Evolutionary conservation across 441 rosid species (phyloP).

Genomic region (Gossypium laxum): DNA sequence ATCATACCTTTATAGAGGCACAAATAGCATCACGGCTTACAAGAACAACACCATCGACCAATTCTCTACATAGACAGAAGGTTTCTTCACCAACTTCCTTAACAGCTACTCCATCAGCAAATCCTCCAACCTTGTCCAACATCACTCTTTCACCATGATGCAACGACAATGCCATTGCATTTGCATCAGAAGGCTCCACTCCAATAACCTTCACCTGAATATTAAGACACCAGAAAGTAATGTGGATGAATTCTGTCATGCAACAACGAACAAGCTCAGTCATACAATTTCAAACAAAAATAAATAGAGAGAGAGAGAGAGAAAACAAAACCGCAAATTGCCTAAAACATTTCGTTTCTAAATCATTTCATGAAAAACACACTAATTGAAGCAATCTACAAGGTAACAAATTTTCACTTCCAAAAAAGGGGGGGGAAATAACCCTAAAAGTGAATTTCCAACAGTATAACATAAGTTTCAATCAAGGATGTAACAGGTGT

Average conservation of each 20-base stretch:
- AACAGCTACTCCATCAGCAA: slow-evolving; percentile 97
- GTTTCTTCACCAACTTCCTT: slow-evolving; percentile 94
- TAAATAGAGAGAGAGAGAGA: neutral
- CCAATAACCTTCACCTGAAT: slow-evolving; percentile 88
- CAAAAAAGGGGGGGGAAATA: no score
- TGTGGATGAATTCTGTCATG: slow-evolving; percentile 7
- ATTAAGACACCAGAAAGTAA: neutral
- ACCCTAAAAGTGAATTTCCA: neutral
- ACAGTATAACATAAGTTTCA: neutral
- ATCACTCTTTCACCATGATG: slow-evolving; percentile 84
- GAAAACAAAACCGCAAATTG: neutral
- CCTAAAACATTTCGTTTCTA: neutral
- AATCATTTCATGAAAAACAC: neutral
- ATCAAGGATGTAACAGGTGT: neutral
- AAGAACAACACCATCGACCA: slow-evolving; percentile 87
- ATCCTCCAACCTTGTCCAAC: slow-evolving; percentile 81
- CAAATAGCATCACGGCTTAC: slow-evolving; percentile 96
- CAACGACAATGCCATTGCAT: slow-evolving; percentile 91
- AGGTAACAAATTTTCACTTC: neutral
- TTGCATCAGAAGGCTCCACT: slow-evolving; percentile 86
- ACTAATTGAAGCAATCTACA: neutral
- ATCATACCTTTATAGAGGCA: slow-evolving; percentile 77
- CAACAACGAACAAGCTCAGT: neutral
- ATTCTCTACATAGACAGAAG: slow-evolving; percentile 63
- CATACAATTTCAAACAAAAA: neutral